phyloP scores from a whole-genome alignment of 164 flowering plant genomes.

The Chimonanthus salicifolius region DNA sequence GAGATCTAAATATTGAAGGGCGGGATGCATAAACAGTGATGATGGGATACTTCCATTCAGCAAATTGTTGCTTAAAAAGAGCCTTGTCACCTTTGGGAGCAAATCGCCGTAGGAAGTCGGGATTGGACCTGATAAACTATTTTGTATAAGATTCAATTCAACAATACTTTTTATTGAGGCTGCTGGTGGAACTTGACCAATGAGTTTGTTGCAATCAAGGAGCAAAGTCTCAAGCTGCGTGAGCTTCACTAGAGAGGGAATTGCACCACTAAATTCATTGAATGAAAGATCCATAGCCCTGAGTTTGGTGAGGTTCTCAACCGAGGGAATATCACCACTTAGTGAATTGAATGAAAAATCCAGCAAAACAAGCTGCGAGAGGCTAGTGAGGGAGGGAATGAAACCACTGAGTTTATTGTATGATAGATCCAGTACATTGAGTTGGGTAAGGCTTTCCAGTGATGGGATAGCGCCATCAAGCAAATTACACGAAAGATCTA shows the following conservation, averaged over 20 bases:
- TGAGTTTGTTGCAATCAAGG: conserved; percentile 29
- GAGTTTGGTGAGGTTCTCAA: not conserved
- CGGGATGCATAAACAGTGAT: not conserved
- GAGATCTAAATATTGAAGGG: not conserved
- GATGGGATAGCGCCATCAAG: conserved; percentile 17
- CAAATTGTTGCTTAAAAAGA: not conserved
- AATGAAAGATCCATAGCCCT: not conserved
- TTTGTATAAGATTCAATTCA: too few relatives aligned
- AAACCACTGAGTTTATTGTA: conserved; percentile 29
- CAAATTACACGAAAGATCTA: conserved; percentile 32
- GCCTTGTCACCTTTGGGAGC: not conserved
- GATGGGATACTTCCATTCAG: not conserved
- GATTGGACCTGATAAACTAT: not conserved
- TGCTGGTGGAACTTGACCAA: not conserved
- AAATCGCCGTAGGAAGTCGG: not conserved
- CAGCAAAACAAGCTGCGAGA: conserved; percentile 23
- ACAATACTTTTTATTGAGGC: too few relatives aligned
- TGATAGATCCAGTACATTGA: conserved; percentile 38
- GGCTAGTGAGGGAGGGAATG: conserved; percentile 30
- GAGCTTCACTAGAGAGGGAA: conserved; percentile 1
- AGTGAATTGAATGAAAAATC: conserved; percentile 22
- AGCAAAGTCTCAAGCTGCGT: conserved; percentile 8
- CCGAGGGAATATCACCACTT: conserved; percentile 35
- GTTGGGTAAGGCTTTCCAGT: conserved; percentile 19
- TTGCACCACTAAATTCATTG: not conserved